Base-by-base conservation (phyloP, 805 yeast genomes). In the Schizosaccharomyces octosporus region DNA sequence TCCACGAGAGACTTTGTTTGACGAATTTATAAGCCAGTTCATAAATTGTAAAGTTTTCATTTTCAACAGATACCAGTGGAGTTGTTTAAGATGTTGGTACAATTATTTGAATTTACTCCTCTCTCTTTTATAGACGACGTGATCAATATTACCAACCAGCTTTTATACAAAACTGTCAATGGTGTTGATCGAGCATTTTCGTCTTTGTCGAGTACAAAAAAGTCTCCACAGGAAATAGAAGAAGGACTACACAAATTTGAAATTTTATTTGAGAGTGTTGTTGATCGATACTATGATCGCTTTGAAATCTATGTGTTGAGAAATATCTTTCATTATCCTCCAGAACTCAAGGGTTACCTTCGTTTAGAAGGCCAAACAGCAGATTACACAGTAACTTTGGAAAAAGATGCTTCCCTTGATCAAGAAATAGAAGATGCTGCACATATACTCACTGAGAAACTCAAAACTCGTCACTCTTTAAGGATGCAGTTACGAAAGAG, bases 61-160 rank as follows among this genome's bases (percentile, higher is more conserved):
- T 7, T 11, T 7, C 41, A 36, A 36, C 13, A 36, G 15, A 13
- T 3, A 36, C 41, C 11, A 36, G 4, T 36, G 2, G 27, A 45
- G 11, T 45, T 19, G 27, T 13, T 45, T 5, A 17, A 45, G 27
- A 51, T 51, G 57, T 51, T 51, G 32, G 57, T 51, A 1, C 36
- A 51, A 39, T 15, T 51, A 24, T 29, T 59, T 15, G 61, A 59
- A 31, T 43, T 42, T 24, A 43, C 54, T 1, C 61, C 61, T 24
- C 31, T 59, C 4, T 59, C 61, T 15, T 59, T 59, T 39, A 59
- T 59, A n/a, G 61, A 59, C 55, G 61, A 59, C 21, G 61, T 59
- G 9, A 59, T 59, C 9, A 59, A 59, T 32, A 42, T 43, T 32
- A 43, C 61, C 4, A 59, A 59, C 19, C 51, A 41, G 36, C 24